Base-by-base conservation (phyloP, 768 basidiomycete genomes). In the Lanmaoa pseudosensibilis region DNA sequence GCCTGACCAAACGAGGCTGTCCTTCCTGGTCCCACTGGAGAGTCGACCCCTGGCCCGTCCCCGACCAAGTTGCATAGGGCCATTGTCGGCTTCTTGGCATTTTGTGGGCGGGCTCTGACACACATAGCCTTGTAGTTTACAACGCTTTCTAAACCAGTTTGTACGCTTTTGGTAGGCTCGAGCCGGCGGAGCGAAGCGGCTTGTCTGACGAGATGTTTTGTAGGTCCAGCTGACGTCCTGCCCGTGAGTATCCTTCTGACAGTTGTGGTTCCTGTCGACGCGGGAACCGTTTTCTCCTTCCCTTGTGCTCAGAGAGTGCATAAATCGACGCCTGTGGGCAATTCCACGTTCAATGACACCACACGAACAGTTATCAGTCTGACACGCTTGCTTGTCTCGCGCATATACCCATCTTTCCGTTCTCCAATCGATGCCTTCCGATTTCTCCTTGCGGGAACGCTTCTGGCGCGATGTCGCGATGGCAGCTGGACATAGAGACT, bases 391-490 rank as follows among this genome's bases (percentile, higher is more conserved):
- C 38, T 36, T 16, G 4, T 54, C 50, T 44, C 43, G 30, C 37
- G 38, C 63, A 58, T 50, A 50, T 33, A 55, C 40, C 21, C 52
- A 37, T 39, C 56, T 2, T 52, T 54, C 34, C 25, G 13, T 19
- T 36, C 19, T 32, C 37, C 34, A 37, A 5, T 27, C 39, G 7
- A 68, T 69, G 68, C 19, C 61, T 39, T 25, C 50, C 8, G 58
- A 54, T 32, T 4, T 5, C 45, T 33, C 64, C 7, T 23, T 69
- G 23, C 64, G 52, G 7, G 64, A 65, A n/a, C 65, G 61, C 36
- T 69, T 65, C 33, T 69, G 68, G 68, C 60, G 58, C 49, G 61
- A 69, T 30, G 58, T 68, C 10, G 60, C 61, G 11, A 50, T 50
- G 5, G 64, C 43, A 11, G 41, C 46, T 12, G 58, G 54, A 5